Base-by-base conservation (phyloP, 129 eudicot genomes). In the Pittosporum tobira region DNA sequence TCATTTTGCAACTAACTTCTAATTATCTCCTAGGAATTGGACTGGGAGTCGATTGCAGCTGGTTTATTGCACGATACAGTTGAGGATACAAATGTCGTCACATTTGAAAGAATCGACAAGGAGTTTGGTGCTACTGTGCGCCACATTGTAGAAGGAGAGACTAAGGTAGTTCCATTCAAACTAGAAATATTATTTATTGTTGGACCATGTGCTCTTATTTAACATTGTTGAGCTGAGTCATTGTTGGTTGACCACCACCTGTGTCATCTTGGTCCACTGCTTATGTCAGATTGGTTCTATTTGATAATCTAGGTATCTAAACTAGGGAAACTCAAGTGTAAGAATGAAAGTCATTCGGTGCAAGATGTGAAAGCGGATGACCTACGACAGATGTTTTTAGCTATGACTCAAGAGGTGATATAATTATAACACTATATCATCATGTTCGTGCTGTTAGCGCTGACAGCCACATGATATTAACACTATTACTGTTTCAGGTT, bases 21-120 rank as follows among this genome's bases (percentile, higher is more conserved):
- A 40, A 45, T 43, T 48, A 44, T 58, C 7, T 66, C 45, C 47
- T 55, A 93, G 99, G 99, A 93, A 81, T 70, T 87, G 93, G 99
- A 93, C 75, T 93, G 99, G 96, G 96, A 93, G 78, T 87, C 99
- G 2, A 71, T 93, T 48, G 96, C 96, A 55, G 99, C 99, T 75
- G 99, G 99, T 51, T 77, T 93, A 63, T 79, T 93, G 57, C 99
- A 93, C 59, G 99, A 93, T 62, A 93, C 99, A 0, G 99, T 93
- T 58, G 99, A 93, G 67, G 99, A 93, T 70, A 93, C 99, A 65
- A 84, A 79, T 67, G 76, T 81, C 60, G 99, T 93, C 57, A 87
- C 96, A 43, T 93, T 93, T 75, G 99, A 87, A 63, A 71, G 83
- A 55, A 93, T 93, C 49, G 91, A 93, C 63, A 79, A 77, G 65